These are phyloP conservation scores for Aspergillus terreus DNA, from an alignment of 2,329 filamentous ascomycete genomes.

Conservation along the genomic window DNA sequence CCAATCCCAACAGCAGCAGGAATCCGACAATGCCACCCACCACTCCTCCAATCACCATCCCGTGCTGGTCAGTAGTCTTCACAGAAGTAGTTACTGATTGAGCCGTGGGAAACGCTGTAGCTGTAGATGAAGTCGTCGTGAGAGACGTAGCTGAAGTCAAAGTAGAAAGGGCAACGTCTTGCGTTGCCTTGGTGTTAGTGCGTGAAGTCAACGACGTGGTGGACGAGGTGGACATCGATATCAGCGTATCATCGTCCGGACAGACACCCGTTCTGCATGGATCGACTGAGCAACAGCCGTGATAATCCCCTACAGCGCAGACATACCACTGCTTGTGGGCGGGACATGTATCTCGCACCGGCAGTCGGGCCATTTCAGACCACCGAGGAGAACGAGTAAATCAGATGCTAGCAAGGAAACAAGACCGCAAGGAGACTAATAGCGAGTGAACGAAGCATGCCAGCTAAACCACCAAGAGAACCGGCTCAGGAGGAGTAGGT, in stretches of 20 bases:
- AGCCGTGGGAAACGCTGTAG: not conserved
- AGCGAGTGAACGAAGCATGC: not conserved
- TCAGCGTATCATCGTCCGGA: slow-evolving; percentile 17
- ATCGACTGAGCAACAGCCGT: slow-evolving; percentile 31
- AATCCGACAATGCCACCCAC: not conserved
- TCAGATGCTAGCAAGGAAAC: not conserved
- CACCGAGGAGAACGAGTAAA: not conserved
- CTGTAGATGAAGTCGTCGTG: not conserved
- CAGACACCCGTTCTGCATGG: slow-evolving; percentile 29
- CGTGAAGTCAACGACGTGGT: not conserved
- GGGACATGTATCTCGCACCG: slow-evolving; percentile 13
- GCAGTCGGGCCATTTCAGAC: not conserved
- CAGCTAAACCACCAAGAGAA: not conserved
- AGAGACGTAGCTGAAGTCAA: not conserved
- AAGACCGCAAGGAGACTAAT: not conserved
- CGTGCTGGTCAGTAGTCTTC: not conserved
- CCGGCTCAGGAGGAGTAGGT: not conserved
- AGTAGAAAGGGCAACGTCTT: not conserved
- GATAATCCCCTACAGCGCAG: slow-evolving; percentile 21
- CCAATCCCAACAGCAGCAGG: not conserved
- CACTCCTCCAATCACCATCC: not conserved
- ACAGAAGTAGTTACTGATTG: no score
- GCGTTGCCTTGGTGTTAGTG: not conserved
- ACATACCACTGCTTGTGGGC: slow-evolving; percentile 22
- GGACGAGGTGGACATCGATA: not conserved